phyloP scores from a whole-genome alignment of 169 alveolate species.

The Plasmodium gonderi region DNA sequence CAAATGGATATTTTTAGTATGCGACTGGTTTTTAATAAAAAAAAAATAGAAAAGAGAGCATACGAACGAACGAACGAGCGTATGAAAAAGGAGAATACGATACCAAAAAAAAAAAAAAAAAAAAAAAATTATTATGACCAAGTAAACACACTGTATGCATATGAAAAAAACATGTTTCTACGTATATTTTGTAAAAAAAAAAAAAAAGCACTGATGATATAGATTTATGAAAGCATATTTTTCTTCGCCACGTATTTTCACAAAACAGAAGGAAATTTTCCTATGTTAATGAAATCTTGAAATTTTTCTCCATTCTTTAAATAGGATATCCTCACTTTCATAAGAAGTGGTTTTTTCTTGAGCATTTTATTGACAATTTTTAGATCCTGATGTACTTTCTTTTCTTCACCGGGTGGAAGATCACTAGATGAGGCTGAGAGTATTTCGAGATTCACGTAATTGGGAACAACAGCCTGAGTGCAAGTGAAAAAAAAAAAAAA shows the following conservation, averaged over 20 bases:
- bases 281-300: constrained; percentile 72
- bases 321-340: constrained; percentile 74
- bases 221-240: background rate
- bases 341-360: constrained; percentile 72
- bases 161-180: background rate
- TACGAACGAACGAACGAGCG: too few species aligned
- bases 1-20: constrained; percentile 30
- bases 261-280: constrained; percentile 59
- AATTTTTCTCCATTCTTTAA: constrained; percentile 27
- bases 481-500: background rate
- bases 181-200: background rate
- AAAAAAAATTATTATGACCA: constrained; percentile 10
- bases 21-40: background rate
- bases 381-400: constrained; percentile 45
- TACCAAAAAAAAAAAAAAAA: constrained; percentile 26
- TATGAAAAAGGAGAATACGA: background rate
- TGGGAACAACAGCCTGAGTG: constrained; percentile 69
- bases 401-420: constrained; percentile 48
- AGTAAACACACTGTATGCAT: background rate
- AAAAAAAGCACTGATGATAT: background rate
- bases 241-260: background rate
- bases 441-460: constrained; percentile 68
- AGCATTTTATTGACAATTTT: constrained; percentile 47
- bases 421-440: constrained; percentile 65
- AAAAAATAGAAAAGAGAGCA: background rate